These are phyloP conservation scores for Ceratocystis papillata DNA, from an alignment of 2,329 filamentous ascomycete genomes.

Conservation along the genomic window DNA sequence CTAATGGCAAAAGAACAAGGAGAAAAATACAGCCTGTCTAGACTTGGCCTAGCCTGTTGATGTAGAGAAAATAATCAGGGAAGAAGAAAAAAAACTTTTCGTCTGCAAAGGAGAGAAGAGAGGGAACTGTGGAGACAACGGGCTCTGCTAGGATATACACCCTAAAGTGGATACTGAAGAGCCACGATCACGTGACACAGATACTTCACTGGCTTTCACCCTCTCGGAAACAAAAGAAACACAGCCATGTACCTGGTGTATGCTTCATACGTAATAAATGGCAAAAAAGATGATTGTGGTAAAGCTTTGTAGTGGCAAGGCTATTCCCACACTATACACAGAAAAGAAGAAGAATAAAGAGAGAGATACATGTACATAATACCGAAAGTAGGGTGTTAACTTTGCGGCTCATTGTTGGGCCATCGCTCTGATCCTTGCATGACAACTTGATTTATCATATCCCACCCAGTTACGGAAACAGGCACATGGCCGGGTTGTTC, in stretches of 20 bases:
- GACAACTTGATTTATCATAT: slow-evolving; percentile 3
- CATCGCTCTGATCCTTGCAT: slow-evolving; percentile 2
- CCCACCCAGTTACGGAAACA: background rate
- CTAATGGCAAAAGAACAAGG: background rate
- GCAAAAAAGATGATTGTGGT: too few species aligned
- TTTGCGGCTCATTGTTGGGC: background rate
- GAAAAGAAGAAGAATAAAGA: background rate
- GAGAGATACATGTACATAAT: background rate
- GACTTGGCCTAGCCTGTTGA: background rate
- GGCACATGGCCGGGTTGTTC: background rate
- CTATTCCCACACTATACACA: too few species aligned
- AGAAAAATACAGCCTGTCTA: background rate
- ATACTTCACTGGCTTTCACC: too few species aligned
- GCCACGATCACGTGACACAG: too few species aligned
- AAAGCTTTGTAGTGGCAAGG: too few species aligned
- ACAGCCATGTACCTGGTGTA: too few species aligned
- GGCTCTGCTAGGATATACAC: too few species aligned
- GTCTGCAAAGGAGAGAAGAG: too few species aligned
- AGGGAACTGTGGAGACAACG: too few species aligned
- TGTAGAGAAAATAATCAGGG: background rate
- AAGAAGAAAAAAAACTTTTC: background rate
- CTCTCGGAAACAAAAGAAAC: too few species aligned
- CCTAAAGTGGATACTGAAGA: too few species aligned
- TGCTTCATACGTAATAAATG: too few species aligned
- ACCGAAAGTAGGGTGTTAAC: background rate